phyloP scores from a whole-genome alignment of 192 early-diverging fungal genomes.

The Backusella tarrabulga region DNA sequence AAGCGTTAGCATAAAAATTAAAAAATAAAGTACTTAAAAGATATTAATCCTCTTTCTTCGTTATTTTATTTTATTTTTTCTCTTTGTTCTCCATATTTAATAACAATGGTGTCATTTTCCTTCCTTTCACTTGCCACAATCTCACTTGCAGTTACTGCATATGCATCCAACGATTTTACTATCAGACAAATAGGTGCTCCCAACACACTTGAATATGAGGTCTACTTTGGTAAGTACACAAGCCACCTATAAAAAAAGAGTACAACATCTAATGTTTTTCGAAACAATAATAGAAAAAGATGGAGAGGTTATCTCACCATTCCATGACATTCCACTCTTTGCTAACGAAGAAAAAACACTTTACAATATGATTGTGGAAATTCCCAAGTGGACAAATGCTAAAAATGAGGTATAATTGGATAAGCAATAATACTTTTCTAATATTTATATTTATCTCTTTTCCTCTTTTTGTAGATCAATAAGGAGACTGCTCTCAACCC shows the following conservation, averaged over 20 bases:
- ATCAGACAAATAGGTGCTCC: slow-evolving; percentile 78
- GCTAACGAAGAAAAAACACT: slow-evolving; percentile 86
- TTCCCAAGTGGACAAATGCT: slow-evolving; percentile 99
- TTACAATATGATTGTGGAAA: slow-evolving; percentile 98
- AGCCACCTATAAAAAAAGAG: not conserved
- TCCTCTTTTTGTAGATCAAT: slow-evolving; percentile 63
- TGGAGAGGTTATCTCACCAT: slow-evolving; percentile 87
- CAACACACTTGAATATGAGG: slow-evolving; percentile 81
- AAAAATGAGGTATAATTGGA: slow-evolving; percentile 77
- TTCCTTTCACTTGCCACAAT: not conserved
- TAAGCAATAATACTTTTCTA: not conserved
- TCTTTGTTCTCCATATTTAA: not conserved
- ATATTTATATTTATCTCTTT: not conserved
- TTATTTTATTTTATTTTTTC: not conserved
- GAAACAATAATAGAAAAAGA: slow-evolving; percentile 55
- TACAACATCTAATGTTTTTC: not conserved
- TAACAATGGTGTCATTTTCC: not conserved
- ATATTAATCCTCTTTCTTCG: not conserved
- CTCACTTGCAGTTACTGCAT: not conserved
- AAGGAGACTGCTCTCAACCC: slow-evolving; percentile 96
- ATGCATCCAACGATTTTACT: slow-evolving; percentile 31
- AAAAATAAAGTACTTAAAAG: not conserved
- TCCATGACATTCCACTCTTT: slow-evolving; percentile 97
- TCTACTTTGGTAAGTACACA: slow-evolving; percentile 70
- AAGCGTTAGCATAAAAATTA: not conserved